Evolutionary conservation across 768 basidiomycete genomes (phyloP).

Genomic region (Tricholoma matsutake): DNA sequence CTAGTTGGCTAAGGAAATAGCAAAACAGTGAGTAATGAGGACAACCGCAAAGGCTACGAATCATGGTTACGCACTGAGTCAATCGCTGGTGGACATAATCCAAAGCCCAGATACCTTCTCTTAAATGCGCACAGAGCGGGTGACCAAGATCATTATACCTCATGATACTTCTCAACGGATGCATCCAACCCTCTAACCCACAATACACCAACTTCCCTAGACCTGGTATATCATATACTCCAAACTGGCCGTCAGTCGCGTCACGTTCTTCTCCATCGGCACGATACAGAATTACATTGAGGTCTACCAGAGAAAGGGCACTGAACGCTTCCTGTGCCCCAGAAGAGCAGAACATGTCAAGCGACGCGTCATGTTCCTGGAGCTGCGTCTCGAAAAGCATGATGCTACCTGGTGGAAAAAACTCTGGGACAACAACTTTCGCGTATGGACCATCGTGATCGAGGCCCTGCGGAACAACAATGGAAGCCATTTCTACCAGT

Average conservation of each 20-base stretch:
- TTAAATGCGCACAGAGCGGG: conserved; percentile 81
- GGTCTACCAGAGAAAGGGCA: conserved; percentile 76
- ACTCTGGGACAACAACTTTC: conserved; percentile 80
- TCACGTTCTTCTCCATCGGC: conserved; percentile 91
- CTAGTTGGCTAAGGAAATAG: conserved; percentile 45
- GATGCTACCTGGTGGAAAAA: conserved; percentile 94
- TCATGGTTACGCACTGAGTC: conserved; percentile 53
- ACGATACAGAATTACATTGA: conserved; percentile 85
- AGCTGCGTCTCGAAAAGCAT: conserved; percentile 90
- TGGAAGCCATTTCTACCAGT: conserved; percentile 59
- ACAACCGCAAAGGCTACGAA: conserved; percentile 5
- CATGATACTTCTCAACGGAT: conserved; percentile 80
- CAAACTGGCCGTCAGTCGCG: conserved; percentile 76
- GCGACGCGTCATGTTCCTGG: conserved; percentile 61
- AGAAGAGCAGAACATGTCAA: conserved; percentile 72
- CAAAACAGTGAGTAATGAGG: conserved; percentile 1
- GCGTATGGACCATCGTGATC: conserved; percentile 68
- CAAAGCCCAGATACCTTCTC: conserved; percentile 88
- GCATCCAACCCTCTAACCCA: conserved; percentile 98
- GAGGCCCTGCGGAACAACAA: conserved; percentile 57
- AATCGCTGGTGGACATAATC: conserved; percentile 81
- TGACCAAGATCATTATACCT: conserved; percentile 91
- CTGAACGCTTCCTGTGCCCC: conserved; percentile 72
- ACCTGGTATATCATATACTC: conserved; percentile 78
- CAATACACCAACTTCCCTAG: conserved; percentile 81